A percentile compares a stretch with the other conserved stretches of the same genome.
These are phyloP conservation scores for Trametes cingulata DNA, from an alignment of 768 basidiomycete genomes.

Conservation along the genomic window DNA sequence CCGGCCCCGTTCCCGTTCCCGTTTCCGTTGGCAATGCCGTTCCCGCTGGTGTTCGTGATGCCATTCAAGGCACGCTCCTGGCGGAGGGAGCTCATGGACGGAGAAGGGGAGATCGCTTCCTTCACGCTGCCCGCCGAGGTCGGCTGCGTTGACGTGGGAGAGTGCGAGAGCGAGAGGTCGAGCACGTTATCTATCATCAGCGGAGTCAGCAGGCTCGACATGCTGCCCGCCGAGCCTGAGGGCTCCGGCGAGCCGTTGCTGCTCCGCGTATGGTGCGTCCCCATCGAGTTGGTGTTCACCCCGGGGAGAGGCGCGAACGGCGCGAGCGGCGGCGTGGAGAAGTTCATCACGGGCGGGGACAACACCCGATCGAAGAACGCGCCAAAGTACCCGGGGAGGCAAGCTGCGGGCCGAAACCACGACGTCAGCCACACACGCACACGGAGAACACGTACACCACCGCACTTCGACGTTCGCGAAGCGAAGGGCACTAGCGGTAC, in stretches of 20 bases:
- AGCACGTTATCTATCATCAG: neutral
- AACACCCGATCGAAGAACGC: slow-evolving; percentile 69
- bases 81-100: slow-evolving; percentile 11
- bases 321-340: slow-evolving; percentile 70
- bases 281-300: neutral
- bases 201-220: slow-evolving; percentile 3
- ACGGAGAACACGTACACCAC: too few relatives aligned
- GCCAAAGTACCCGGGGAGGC: slow-evolving; percentile 68
- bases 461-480: too few relatives aligned
- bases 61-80: neutral
- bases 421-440: too few relatives aligned
- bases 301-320: slow-evolving; percentile 51
- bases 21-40: neutral
- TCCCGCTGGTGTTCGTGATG: neutral
- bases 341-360: slow-evolving; percentile 58
- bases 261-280: neutral
- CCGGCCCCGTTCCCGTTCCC: neutral
- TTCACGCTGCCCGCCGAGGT: slow-evolving; percentile 9
- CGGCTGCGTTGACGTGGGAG: slow-evolving; percentile 11
- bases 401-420: slow-evolving; percentile 40
- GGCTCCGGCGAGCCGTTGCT: neutral
- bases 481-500: slow-evolving; percentile 17
- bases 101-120: neutral
- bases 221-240: neutral
- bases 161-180: slow-evolving; percentile 7